Evolutionary conservation across 192 early-diverging fungal species (phyloP), one percentile per base, ranked within the genome.

Genomic region (Chytriomyces confervae): DNA sequence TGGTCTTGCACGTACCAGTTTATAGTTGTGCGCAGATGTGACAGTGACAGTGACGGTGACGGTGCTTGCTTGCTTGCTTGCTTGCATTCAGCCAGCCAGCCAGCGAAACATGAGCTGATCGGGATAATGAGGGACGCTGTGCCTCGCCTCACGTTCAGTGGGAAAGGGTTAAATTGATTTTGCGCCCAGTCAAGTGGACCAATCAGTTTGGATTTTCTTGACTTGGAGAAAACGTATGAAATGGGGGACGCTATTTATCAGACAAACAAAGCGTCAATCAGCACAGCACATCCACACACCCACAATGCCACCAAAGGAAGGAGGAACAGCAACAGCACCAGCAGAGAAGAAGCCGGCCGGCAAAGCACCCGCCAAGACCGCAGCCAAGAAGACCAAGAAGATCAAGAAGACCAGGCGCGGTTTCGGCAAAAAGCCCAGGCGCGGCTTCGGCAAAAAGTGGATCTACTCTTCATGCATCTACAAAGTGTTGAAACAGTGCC

Each of bases 381-480:
- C 88, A 70, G 92, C n/a, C n/a, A n/a, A n/a, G n/a, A n/a, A n/a
- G n/a, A n/a, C n/a, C n/a, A n/a, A n/a, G n/a, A n/a, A n/a, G n/a
- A n/a, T 89, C 92, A 51, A 93, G 93, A 83, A 86, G 92, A 62
- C 80, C 86, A 70, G 92, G 53, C 1, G 53, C 90, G 86, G 90
- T 86, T 75, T 69, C 79, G 92, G 89, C 87, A 92, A 86, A 80
- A 73, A 46, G 62, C 81, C 72, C 69, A 79, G 82, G 75, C 89
- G 94, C n/a, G n/a, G n/a, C n/a, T n/a, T n/a, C n/a, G n/a, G n/a
- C n/a, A n/a, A n/a, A 81, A 93, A 93, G 77, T 94, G 96, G 85
- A 95, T 94, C 64, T 95, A 94, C 92, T 92, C 92, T 69, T 92
- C 94, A 77, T 96, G 96, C 87, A 95, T 96, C 86, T 96, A 95